Percentiles rank a stretch among this genome's conserved stretches.
Conservation (phyloP, 1,284 basidiomycete genomes). For the Apiotrichum akiyoshidainum region DNA sequence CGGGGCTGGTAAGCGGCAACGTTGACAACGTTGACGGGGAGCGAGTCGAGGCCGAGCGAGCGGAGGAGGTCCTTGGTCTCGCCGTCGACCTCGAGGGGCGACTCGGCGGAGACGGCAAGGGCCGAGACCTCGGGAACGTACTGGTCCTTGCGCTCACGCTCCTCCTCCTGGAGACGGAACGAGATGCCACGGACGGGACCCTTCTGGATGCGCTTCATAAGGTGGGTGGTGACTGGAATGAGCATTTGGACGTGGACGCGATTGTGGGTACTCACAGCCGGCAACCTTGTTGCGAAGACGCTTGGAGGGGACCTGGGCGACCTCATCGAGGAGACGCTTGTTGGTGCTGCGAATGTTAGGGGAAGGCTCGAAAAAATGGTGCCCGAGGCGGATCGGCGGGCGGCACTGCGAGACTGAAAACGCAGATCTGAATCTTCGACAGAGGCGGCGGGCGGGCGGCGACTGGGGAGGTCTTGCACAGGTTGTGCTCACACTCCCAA, state of each 20-base stretch:
- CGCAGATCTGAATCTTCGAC: no score
- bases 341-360: constrained; percentile 63
- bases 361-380: not conserved
- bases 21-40: constrained; percentile 68
- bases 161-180: constrained; percentile 99
- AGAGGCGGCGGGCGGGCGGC: no score
- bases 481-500: no score
- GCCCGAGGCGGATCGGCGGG: not conserved
- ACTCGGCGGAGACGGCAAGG: constrained; percentile 68
- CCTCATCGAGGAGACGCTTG: constrained; percentile 99
- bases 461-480: no score
- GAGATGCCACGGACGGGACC: constrained; percentile 99
- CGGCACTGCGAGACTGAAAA: no score
- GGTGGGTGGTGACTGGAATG: constrained; percentile 80
- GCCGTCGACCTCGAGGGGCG: constrained; percentile 77
- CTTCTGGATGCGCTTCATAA: constrained; percentile 99
- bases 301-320: constrained; percentile 96
- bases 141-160: constrained; percentile 98
- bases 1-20: constrained; percentile 61
- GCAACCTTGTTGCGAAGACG: constrained; percentile 99
- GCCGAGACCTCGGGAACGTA: constrained; percentile 96
- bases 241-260: not conserved
- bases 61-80: constrained; percentile 91
- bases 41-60: constrained; percentile 84
- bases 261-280: constrained; percentile 59